Evolutionary conservation across 495 filamentous ascomycete genomes (phyloP).

Genomic region (Aspergillus kassunensis): DNA sequence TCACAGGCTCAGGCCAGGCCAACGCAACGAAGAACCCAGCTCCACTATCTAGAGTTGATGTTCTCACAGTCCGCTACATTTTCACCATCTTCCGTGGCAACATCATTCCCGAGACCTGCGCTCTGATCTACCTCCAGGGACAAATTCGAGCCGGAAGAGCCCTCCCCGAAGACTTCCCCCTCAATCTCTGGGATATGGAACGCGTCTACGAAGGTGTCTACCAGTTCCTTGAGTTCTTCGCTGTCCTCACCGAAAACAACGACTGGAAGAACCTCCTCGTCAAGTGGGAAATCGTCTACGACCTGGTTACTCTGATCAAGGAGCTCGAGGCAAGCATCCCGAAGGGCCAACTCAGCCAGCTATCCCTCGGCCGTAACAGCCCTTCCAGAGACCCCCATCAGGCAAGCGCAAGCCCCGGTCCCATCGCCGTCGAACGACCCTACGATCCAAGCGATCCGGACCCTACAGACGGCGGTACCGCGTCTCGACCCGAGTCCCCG

Average conservation of each 20-base stretch:
- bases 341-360: constrained; percentile 56
- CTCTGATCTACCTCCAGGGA: constrained; percentile 89
- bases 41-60: constrained; percentile 50
- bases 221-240: constrained; percentile 90
- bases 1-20: constrained; percentile 36
- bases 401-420: constrained; percentile 28
- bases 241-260: constrained; percentile 78
- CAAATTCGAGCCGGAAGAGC: constrained; percentile 69
- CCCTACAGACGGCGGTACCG: constrained; percentile 35
- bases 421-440: constrained; percentile 54
- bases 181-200: constrained; percentile 97
- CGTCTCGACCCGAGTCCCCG: constrained; percentile 51
- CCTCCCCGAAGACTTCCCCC: constrained; percentile 76
- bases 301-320: constrained; percentile 78
- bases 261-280: constrained; percentile 68
- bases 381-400: constrained; percentile 29
- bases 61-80: constrained; percentile 77
- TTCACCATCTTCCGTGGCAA: constrained; percentile 88
- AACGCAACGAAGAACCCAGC: constrained; percentile 33
- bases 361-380: constrained; percentile 33
- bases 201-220: constrained; percentile 84
- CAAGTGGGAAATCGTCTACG: constrained; percentile 82
- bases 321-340: constrained; percentile 82
- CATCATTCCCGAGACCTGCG: constrained; percentile 87
- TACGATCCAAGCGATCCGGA: constrained; percentile 51